phyloP scores from a whole-genome alignment of 768 basidiomycete species.

The Pisolithus tinctorius region DNA sequence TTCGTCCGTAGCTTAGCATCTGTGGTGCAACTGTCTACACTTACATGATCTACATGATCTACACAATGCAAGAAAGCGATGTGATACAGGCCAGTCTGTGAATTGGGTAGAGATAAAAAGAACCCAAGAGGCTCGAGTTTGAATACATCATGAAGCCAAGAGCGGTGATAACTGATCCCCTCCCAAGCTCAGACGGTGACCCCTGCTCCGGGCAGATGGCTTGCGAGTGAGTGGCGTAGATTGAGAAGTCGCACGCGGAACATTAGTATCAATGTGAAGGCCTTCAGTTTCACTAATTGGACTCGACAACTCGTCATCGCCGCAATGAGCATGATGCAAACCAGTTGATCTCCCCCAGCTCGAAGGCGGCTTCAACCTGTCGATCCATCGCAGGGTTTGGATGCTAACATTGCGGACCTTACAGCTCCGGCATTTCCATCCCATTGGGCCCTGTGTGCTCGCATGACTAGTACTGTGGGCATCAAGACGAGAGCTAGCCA shows the following conservation, averaged over 20 bases:
- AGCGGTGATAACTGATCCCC: constrained; percentile 21
- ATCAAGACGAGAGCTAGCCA: constrained; percentile 18
- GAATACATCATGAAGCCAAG: background rate
- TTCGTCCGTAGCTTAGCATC: no score
- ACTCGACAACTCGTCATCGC: constrained; percentile 14
- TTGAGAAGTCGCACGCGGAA: constrained; percentile 14
- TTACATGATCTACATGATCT: no score
- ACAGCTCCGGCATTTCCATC: constrained; percentile 54
- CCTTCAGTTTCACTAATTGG: constrained; percentile 29
- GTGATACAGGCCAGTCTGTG: no score
- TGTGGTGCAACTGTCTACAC: no score
- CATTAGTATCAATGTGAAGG: constrained; percentile 33
- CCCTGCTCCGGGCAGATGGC: constrained; percentile 53
- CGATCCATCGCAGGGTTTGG: constrained; percentile 61
- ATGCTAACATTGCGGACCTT: constrained; percentile 57
- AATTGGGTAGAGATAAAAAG: no score
- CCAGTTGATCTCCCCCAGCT: constrained; percentile 47
- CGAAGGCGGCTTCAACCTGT: constrained; percentile 46
- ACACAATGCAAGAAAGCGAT: no score
- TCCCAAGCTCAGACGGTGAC: constrained; percentile 38
- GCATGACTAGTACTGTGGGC: constrained; percentile 34
- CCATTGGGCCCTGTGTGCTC: constrained; percentile 37
- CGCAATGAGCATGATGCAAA: constrained; percentile 31
- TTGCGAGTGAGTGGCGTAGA: constrained; percentile 60
- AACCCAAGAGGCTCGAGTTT: background rate